Base-by-base conservation (phyloP, 257 asterid genomes). In the Anisodus acutangulus region DNA sequence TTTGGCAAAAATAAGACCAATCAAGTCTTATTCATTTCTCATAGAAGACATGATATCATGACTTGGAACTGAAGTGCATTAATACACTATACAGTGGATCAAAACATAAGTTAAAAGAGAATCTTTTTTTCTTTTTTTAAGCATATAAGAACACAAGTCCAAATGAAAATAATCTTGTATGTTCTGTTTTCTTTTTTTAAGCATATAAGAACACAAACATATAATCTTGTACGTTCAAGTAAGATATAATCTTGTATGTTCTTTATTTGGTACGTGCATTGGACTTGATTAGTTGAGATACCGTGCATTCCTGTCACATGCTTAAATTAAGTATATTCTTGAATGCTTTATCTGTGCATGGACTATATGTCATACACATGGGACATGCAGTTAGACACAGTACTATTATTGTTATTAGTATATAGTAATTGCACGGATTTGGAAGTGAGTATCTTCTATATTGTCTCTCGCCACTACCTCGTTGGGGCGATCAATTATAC, bases 1-100 rank as follows among this genome's bases (percentile, higher is more conserved):
- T 74, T 72, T 74, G 5, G 81, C 19, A 26, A 74, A 63, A 74
- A 19, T 19, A 49, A 74, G 81, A 74, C 60, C 17, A 31, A 66
- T 19, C 12, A 49, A 72, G 58, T 49, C 60, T 74, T 74, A 47
- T 22, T 9, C 39, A 19, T 6, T 43, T 49, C 45, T 5, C 81
- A 22, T 13, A 22, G 19, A 49, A 66, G 62, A 49, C 62, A 22
- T 12, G 60, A 49, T 74, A 49, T 74, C 39, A 22, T 74, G 81
- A 74, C 81, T 22, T 47, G 80, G n/a, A 72, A 72, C 59, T 72
- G 60, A 72, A 71, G 60, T 72, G n/a, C 19, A 72, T 47, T 47
- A 49, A 72, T 47, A 15, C 26, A 6, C 76, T 68, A 68, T 37
- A 47, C 19, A n/a, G 13, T 72, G 80, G 11, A 41, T 19, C 60